Evolutionary conservation across 83 land plant species (phyloP), one percentile per base, ranked within the genome.

Genomic region (Picea mariana): DNA sequence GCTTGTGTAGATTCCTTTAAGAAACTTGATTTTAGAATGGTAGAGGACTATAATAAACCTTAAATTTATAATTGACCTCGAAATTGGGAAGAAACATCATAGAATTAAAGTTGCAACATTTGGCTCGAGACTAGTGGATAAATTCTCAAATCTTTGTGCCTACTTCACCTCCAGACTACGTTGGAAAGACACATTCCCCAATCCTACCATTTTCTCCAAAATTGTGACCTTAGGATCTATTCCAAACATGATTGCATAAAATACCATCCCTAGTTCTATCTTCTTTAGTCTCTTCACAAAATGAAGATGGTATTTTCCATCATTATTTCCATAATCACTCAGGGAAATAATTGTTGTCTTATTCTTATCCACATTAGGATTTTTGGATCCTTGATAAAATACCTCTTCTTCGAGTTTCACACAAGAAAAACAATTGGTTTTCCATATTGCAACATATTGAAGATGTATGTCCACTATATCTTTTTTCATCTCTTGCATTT

Each of bases 171-270:
- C 62, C 55, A 77, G 59, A 24, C 34, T 77, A n/a, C 23, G 79
- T 13, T 55, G 61, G 27, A 77, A 49, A 3, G 62, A 52, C 6
- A 86, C 86, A 80, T 75, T 38, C 13, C 86, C 86, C 73, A 49
- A 26, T 49, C 24, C 61, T 42, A 83, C 88, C 86, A 86, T 86
- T 16, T 76, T 69, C 79, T 71, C 21, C 71, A 83, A 63, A 61
- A 84, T 78, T 18, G 31, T 16, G 23, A 42, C 63, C 12, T 17
- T 27, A 4, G 87, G 76, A 68, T 87, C 83, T 31, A 16, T 81
- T 17, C 86, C 88, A 77, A 84, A 87, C 86, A 80, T 81, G 76
- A 87, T 87, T 6, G 88, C 84, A 73, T 87, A 83, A 20, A 87
- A 23, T 24, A 84, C 55, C 60, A 87, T 38, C 44, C 79, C 38